phyloP scores from a whole-genome alignment of 176 grass and related monocot species.

The Phyllostachys edulis region DNA sequence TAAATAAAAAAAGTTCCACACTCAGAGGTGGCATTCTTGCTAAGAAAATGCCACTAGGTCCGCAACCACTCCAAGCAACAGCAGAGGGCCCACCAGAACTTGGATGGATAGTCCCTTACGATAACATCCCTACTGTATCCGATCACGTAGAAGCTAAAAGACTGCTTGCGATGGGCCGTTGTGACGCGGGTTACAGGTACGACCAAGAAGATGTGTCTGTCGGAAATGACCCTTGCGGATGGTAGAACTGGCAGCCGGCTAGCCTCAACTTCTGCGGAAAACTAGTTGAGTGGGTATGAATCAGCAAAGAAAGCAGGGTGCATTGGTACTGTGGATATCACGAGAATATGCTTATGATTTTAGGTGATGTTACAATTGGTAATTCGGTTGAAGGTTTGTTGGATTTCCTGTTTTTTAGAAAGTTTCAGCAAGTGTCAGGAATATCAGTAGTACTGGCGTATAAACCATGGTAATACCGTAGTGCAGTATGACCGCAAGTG shows the following conservation, averaged over 20 bases:
- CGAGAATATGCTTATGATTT: too few relatives aligned
- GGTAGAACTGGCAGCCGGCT: constrained; percentile 60
- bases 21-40: not conserved
- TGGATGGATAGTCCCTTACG: constrained; percentile 77
- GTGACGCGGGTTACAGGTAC: constrained; percentile 81
- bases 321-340: too few relatives aligned
- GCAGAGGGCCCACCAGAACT: constrained; percentile 82
- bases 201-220: constrained; percentile 78
- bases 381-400: too few relatives aligned
- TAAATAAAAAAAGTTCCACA: too few relatives aligned
- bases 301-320: constrained; percentile 87
- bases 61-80: constrained; percentile 87
- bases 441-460: too few relatives aligned
- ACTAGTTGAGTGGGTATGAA: constrained; percentile 79
- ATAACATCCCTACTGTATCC: constrained; percentile 72
- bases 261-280: constrained; percentile 77
- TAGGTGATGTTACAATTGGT: too few relatives aligned
- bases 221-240: constrained; percentile 66
- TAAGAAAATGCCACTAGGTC: constrained; percentile 18
- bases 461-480: too few relatives aligned
- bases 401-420: too few relatives aligned
- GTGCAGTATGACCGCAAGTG: too few relatives aligned
- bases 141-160: constrained; percentile 79
- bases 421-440: too few relatives aligned
- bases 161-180: constrained; percentile 54